These are phyloP conservation scores for Cadophora sp. DNA, from an alignment of 2,329 filamentous ascomycete genomes.

Conservation along the genomic window DNA sequence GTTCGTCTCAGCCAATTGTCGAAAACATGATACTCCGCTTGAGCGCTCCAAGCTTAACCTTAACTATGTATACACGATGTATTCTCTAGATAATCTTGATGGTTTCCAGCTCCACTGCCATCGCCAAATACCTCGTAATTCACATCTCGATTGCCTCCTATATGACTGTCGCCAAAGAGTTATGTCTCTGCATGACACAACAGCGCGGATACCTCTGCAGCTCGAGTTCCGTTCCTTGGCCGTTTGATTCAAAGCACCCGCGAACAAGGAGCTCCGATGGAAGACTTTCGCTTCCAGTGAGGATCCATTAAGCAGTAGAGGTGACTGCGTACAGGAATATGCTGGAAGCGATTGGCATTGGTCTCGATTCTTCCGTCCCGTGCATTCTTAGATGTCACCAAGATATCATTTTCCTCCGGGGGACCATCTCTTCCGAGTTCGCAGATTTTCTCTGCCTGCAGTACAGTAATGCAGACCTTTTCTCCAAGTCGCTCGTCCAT, in stretches of 20 bases:
- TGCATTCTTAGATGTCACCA: constrained; percentile 12
- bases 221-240: no score
- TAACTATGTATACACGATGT: not conserved
- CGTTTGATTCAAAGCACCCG: not conserved
- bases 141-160: not conserved
- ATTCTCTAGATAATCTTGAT: not conserved
- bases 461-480: constrained; percentile 18
- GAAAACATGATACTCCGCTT: no score
- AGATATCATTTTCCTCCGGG: constrained; percentile 20
- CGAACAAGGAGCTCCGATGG: no score
- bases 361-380: no score
- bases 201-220: no score
- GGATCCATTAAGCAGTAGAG: no score
- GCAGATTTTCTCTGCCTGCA: constrained; percentile 22
- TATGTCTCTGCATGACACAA: no score
- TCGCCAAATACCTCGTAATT: not conserved
- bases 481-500: constrained; percentile 17
- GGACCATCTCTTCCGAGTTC: constrained; percentile 8
- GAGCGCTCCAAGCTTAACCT: no score
- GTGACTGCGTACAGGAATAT: no score
- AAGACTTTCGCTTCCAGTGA: no score
- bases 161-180: not conserved
- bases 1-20: no score
- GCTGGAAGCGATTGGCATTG: no score
- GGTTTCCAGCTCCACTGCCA: not conserved